Evolutionary conservation across 2,329 filamentous ascomycete genomes (phyloP), one percentile per base, ranked within the genome.

Genomic region (Penicillium expansum): DNA sequence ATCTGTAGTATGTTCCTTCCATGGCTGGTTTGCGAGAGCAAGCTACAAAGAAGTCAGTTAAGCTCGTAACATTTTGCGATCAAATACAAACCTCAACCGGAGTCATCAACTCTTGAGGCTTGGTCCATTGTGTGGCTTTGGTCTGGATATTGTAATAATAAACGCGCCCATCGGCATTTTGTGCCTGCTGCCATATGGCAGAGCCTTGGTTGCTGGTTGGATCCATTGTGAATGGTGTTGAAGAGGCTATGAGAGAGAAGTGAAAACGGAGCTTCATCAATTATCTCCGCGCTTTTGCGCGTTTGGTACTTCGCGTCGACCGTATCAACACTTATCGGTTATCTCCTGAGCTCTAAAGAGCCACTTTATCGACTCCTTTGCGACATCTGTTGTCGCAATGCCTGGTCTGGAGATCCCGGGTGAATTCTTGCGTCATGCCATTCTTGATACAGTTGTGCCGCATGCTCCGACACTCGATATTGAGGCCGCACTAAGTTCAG

Each of bases 131-230:
- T 32, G 94, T 97, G 61, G 83, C 85, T 72, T 95, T 95, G 16
- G 92, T 96, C 59, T 85, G 77, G 13, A 86, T 78, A 73, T 99
- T 96, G 80, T 92, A 96, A 74, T 95, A 99, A 75, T 99, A 99
- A 45, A 86, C 82, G 65, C 90, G 86, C 62, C 92, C 93, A 69
- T 96, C 92, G 3, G 86, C 79, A 64, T 88, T 90, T 66, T 86
- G 88, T 65, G 90, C 87, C 74, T 94, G 90, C 74, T 90, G 87
- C 92, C 92, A 97, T 42, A 83, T 72, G 55, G 80, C 75, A 51
- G 82, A 79, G 60, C 80, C 63, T 48, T 72, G 78, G 70, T 82
- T 78, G 66, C 82, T 83, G 72, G 84, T 88, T 59, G 72, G 59
- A 65, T 73, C 72, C 68, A 72, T 75, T 32, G 50, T 61, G 53